A percentile compares a stretch with the other conserved stretches of the same genome.
Conservation (phyloP, 2,329 filamentous ascomycete species). For the Stagonosporopsis chrysanthemi region DNA sequence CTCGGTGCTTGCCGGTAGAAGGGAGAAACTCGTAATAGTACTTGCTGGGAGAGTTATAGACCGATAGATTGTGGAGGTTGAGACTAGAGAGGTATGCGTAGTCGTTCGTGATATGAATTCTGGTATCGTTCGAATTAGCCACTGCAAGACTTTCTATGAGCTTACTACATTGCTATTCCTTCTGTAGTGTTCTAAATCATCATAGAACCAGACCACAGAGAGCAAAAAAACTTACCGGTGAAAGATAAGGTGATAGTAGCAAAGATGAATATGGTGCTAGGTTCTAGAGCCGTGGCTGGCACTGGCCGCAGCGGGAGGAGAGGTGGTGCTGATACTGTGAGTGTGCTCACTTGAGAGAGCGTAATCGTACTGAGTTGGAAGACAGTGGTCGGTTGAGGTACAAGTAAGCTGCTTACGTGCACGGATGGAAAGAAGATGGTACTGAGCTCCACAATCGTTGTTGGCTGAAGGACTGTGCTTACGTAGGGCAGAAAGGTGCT, state of each 20-base stretch:
- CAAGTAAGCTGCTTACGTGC: background rate
- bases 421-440: background rate
- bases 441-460: background rate
- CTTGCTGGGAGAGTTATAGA: no score
- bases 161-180: no score
- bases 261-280: background rate
- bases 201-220: no score
- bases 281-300: no score
- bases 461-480: background rate
- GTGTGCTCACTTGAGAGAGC: background rate
- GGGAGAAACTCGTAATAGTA: no score
- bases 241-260: background rate
- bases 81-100: background rate
- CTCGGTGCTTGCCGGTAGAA: no score
- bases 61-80: background rate
- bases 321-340: background rate
- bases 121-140: background rate
- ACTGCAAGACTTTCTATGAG: background rate
- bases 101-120: background rate
- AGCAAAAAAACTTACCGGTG: slow-evolving; percentile 1
- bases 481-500: background rate
- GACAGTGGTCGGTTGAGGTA: background rate
- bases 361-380: background rate
- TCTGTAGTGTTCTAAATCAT: no score
- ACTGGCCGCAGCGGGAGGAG: background rate